Base-by-base conservation (phyloP, 495 filamentous ascomycete species). In the Acidiella bohemica region DNA sequence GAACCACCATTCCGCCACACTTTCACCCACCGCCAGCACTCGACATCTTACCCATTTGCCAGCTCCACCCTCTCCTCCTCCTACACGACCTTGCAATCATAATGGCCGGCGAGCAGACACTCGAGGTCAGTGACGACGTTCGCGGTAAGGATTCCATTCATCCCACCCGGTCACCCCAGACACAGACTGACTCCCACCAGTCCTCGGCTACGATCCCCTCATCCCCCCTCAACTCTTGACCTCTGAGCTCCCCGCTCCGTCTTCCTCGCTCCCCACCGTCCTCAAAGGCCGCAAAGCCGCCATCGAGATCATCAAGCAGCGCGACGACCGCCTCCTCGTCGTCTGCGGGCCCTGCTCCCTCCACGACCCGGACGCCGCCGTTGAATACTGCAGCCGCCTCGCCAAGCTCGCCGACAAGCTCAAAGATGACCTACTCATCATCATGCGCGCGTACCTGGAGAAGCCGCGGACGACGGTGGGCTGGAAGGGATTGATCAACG, bases 401-500 rank as follows among this genome's bases (percentile, higher is more conserved):
- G 84, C 84, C 64, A 65, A 68, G 20, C 63, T 94, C 17, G 68
- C 81, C 20, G 67, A 73, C 20, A 79, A 77, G 63, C 76, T 93
- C 34, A 72, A 74, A 41, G 74, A 77, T 46, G 88, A 96, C 57
- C 70, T 97, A 24, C 78, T 75, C 50, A 78, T 97, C 56, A 78
- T 97, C 57, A 97, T 97, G 90, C 83, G 90, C 44, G 85, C 90
- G 57, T 97, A 97, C 68, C 81, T 97, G 16, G 90, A 97, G 72
- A 97, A 97, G 69, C 90, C 90, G 21, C 79, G 90, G 28, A 97
- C 90, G n/a, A 97, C 90, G 1, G 90, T 97, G 25, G 90, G 90
- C 52, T 97, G 90, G 90, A 97, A 97, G 64, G 90, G 90, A 20
- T 71, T 97, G 51, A 95, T 97, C 68, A 97, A 97, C 63, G 90